phyloP scores from a whole-genome alignment of 2,329 filamentous ascomycete genomes.

The Bipolaris oryzae region DNA sequence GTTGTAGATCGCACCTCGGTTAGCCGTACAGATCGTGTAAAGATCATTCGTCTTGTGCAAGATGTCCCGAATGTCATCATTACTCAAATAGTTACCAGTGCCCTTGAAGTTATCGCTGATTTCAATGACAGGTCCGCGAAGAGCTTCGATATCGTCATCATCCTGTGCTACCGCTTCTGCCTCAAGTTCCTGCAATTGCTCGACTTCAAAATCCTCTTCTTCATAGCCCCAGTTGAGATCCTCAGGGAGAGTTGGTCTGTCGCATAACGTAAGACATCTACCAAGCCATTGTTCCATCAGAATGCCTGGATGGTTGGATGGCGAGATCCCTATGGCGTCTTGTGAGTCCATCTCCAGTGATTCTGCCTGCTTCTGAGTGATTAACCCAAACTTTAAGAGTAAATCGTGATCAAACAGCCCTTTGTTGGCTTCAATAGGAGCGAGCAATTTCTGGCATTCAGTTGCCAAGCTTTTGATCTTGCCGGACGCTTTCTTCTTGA shows the following conservation, averaged over 20 bases:
- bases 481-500: conserved; percentile 48
- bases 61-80: conserved; percentile 45
- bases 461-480: conserved; percentile 49
- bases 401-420: conserved; percentile 39
- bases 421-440: conserved; percentile 32
- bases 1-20: conserved; percentile 70
- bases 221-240: conserved; percentile 62
- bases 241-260: conserved; percentile 53
- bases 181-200: conserved; percentile 66
- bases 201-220: conserved; percentile 66
- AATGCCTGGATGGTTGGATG: conserved; percentile 34
- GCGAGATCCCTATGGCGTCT: conserved; percentile 49
- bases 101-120: conserved; percentile 52
- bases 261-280: conserved; percentile 55
- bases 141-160: conserved; percentile 55
- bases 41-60: conserved; percentile 58
- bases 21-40: conserved; percentile 61
- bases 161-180: conserved; percentile 61
- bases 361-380: conserved; percentile 67
- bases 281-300: conserved; percentile 64
- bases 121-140: conserved; percentile 38
- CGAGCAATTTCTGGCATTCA: conserved; percentile 32
- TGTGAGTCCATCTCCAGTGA: conserved; percentile 62
- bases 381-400: conserved; percentile 62
- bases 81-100: conserved; percentile 25